A percentile compares a stretch with the other conserved stretches of the same genome.
Evolutionary conservation across 352 stramenopile species (phyloP).

Genomic region (Globisporangium cystogenes): DNA sequence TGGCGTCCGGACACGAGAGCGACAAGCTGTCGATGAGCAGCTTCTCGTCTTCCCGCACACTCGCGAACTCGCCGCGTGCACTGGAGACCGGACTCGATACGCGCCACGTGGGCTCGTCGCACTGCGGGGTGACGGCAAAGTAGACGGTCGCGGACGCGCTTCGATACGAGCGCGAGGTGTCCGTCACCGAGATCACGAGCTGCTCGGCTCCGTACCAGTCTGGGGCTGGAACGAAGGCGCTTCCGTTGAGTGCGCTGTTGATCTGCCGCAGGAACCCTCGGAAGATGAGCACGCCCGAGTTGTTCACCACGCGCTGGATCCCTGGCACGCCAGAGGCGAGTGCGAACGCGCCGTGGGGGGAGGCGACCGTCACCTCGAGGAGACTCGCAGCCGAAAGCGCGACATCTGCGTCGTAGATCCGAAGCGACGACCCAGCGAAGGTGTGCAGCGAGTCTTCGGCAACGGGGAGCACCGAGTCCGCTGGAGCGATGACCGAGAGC

Average conservation of each 20-base stretch:
- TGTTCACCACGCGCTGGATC: slow-evolving; percentile 27
- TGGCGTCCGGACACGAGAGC: slow-evolving; percentile 24
- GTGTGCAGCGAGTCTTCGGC: slow-evolving; percentile 31
- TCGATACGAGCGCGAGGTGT: slow-evolving; percentile 10
- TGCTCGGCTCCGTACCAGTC: slow-evolving; percentile 62
- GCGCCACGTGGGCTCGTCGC: slow-evolving; percentile 40
- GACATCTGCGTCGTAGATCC: slow-evolving; percentile 20
- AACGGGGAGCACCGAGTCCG: slow-evolving; percentile 19
- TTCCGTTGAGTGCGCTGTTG: slow-evolving; percentile 47
- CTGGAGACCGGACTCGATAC: not conserved
- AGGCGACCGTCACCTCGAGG: slow-evolving; percentile 26
- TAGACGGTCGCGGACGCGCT: slow-evolving; percentile 15
- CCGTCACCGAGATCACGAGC: slow-evolving; percentile 28
- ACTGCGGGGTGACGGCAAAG: slow-evolving; percentile 45
- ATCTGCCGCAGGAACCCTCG: slow-evolving; percentile 43
- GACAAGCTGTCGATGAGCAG: slow-evolving; percentile 28
- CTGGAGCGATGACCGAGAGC: slow-evolving; percentile 9
- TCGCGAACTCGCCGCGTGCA: slow-evolving; percentile 12
- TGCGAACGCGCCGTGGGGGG: slow-evolving; percentile 20
- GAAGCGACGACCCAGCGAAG: slow-evolving; percentile 18
- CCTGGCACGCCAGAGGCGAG: slow-evolving; percentile 11
- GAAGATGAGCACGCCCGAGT: slow-evolving; percentile 21
- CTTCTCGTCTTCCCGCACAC: slow-evolving; percentile 35
- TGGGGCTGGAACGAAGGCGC: slow-evolving; percentile 32
- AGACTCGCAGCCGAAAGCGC: slow-evolving; percentile 14